Percentiles rank a stretch among this genome's conserved stretches.
phyloP scores from a whole-genome alignment of 257 asterid species.

The Gynochthodes officinalis region DNA sequence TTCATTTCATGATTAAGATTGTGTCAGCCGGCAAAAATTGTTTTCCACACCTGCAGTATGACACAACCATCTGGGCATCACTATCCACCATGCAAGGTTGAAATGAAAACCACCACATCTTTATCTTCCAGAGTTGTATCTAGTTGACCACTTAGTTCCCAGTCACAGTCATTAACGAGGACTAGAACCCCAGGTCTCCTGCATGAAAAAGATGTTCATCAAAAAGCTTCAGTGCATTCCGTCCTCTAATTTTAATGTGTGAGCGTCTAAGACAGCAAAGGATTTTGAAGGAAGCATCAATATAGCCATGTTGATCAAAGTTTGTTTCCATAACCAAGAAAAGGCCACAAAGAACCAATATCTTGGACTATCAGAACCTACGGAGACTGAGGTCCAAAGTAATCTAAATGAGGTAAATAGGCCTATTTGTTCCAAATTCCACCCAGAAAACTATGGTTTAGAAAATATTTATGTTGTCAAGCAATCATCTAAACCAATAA shows the following conservation, averaged over 20 bases:
- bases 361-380: neutral
- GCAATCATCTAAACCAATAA: neutral
- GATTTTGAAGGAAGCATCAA: neutral
- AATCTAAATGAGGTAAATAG: neutral
- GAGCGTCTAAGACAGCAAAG: neutral
- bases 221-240: neutral
- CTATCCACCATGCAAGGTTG: slow-evolving; percentile 92
- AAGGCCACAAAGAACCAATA: neutral
- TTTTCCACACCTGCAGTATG: neutral
- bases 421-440: neutral
- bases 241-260: neutral
- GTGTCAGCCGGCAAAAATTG: neutral
- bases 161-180: slow-evolving; percentile 78
- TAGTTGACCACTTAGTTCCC: slow-evolving; percentile 95
- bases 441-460: neutral
- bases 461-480: neutral
- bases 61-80: neutral
- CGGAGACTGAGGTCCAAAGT: neutral
- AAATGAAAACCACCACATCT: slow-evolving; percentile 79
- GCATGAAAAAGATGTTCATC: slow-evolving; percentile 23
- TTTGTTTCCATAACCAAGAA: neutral
- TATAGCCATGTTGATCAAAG: neutral
- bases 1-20: neutral
- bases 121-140: slow-evolving; percentile 75
- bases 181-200: slow-evolving; percentile 95